Evolutionary conservation across 2,329 filamentous ascomycete genomes (phyloP).

Genomic region (Aspergillus brunneoviolaceus): DNA sequence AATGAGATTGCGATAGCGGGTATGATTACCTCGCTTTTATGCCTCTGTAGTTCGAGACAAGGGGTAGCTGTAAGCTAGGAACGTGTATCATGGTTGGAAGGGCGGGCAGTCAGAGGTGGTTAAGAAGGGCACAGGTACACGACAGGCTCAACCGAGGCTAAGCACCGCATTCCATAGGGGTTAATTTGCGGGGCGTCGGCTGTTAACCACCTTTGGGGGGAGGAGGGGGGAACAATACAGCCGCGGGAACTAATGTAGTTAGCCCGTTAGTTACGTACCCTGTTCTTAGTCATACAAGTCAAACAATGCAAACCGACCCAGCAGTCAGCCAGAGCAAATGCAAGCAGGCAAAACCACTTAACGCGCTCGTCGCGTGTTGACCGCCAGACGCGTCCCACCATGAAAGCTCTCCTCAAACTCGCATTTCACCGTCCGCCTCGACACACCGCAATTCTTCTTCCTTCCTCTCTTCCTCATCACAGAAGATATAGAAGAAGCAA

Average conservation of each 20-base stretch:
- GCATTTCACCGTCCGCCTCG: not conserved
- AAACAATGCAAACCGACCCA: slow-evolving; percentile 16
- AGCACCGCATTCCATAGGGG: not conserved
- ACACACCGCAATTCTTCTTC: slow-evolving; percentile 4
- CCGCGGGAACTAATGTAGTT: not conserved
- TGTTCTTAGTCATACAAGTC: not conserved
- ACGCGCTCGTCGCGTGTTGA: slow-evolving; percentile 24
- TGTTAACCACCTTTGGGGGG: not conserved
- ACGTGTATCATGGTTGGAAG: not conserved
- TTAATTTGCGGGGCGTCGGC: not conserved
- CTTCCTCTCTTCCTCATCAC: slow-evolving; percentile 17
- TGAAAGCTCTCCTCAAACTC: slow-evolving; percentile 4
- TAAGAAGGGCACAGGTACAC: not conserved
- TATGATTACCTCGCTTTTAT: not conserved
- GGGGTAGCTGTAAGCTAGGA: not conserved
- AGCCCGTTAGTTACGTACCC: not conserved
- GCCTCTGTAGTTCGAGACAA: not conserved
- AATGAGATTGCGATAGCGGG: not conserved
- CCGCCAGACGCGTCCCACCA: slow-evolving; percentile 23
- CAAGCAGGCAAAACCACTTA: slow-evolving; percentile 5
- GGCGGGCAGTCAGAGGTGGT: not conserved
- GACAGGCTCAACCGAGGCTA: not conserved
- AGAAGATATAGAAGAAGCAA: slow-evolving; percentile 4
- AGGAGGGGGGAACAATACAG: not conserved
- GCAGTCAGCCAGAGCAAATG: slow-evolving; percentile 13